These are phyloP conservation scores for Graphilbum fragrans DNA, from an alignment of 2,329 filamentous ascomycete genomes.

Conservation along the genomic window DNA sequence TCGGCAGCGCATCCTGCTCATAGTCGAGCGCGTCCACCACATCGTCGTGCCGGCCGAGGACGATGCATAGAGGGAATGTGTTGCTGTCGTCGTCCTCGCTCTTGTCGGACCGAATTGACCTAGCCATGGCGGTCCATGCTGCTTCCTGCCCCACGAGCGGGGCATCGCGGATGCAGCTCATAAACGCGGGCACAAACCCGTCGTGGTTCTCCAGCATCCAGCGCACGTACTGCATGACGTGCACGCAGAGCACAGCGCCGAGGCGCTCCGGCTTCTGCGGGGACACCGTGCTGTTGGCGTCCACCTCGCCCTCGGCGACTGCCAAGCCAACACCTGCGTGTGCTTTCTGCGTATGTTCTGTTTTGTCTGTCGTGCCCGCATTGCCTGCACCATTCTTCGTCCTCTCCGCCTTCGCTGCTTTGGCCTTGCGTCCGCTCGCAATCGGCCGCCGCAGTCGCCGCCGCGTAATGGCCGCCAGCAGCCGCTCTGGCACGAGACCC, in stretches of 20 bases:
- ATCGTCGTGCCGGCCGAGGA: slow-evolving; percentile 38
- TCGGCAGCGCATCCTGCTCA: slow-evolving; percentile 32
- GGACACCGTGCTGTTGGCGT: slow-evolving; percentile 2
- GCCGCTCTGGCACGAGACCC: slow-evolving; percentile 38
- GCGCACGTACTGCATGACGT: slow-evolving; percentile 37
- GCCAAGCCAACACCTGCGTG: slow-evolving; percentile 25
- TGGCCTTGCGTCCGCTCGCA: slow-evolving; percentile 21
- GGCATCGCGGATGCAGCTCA: slow-evolving; percentile 41
- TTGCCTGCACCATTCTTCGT: neutral
- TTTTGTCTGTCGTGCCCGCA: neutral
- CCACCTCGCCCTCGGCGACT: slow-evolving; percentile 17
- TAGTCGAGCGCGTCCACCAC: slow-evolving; percentile 41
- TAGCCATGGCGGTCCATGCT: slow-evolving; percentile 34
- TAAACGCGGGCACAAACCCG: slow-evolving; percentile 49
- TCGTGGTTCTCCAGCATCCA: slow-evolving; percentile 45
- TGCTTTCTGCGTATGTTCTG: neutral
- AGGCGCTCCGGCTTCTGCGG: slow-evolving; percentile 15
- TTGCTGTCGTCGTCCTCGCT: neutral
- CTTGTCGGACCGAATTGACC: slow-evolving; percentile 12
- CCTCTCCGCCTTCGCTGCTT: slow-evolving; percentile 5
- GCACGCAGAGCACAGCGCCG: slow-evolving; percentile 24
- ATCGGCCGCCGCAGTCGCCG: slow-evolving; percentile 37
- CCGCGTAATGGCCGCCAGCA: slow-evolving; percentile 36
- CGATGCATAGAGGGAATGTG: slow-evolving; percentile 31
- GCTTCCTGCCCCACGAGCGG: slow-evolving; percentile 40